Percentiles rank a stretch among this genome's conserved stretches.
Conservation (phyloP, 805 yeast genomes). For the Candida ipomoeae region DNA sequence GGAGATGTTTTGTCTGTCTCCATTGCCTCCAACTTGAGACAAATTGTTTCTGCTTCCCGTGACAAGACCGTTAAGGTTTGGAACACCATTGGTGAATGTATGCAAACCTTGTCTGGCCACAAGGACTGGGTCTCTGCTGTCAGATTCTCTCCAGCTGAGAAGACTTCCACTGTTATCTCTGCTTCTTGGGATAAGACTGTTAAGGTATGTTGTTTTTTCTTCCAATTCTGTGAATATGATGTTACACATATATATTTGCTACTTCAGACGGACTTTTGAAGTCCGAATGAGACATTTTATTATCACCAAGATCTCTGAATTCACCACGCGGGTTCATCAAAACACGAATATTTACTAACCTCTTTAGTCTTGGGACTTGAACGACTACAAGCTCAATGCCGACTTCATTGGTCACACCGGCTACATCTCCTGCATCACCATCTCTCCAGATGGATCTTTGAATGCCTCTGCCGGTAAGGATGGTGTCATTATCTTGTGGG, state of each 20-base stretch:
- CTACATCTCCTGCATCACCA: conserved; percentile 93
- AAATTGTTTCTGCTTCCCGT: conserved; percentile 97
- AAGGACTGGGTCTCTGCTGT: conserved; percentile 98
- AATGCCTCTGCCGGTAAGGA: conserved; percentile 99
- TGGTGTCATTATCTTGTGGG: conserved; percentile 98
- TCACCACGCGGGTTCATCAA: conserved; percentile 4
- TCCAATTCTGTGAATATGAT: conserved; percentile 50
- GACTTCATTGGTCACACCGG: conserved; percentile 99
- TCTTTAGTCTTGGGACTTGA: conserved; percentile 87
- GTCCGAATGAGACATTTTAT: conserved; percentile 89
- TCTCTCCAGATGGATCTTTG: conserved; percentile 99
- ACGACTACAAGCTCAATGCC: conserved; percentile 79
- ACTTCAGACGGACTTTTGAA: conserved; percentile 83
- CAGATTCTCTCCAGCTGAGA: conserved; percentile 87
- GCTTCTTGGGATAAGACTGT: conserved; percentile 99
- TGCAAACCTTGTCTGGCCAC: conserved; percentile 93
- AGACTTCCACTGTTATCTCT: conserved; percentile 78
- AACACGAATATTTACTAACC: conserved; percentile 42
- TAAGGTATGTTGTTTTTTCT: conserved; percentile 72
- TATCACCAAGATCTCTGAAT: conserved; percentile 99
- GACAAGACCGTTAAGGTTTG: conserved; percentile 99
- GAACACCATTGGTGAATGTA: conserved; percentile 98
- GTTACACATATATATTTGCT: conserved; percentile 86
- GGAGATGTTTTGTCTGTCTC: conserved; percentile 97
- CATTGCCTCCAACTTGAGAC: conserved; percentile 93